These are phyloP conservation scores for Stachybotrys echinatus DNA, from an alignment of 2,329 filamentous ascomycete species.

Conservation along the genomic window DNA sequence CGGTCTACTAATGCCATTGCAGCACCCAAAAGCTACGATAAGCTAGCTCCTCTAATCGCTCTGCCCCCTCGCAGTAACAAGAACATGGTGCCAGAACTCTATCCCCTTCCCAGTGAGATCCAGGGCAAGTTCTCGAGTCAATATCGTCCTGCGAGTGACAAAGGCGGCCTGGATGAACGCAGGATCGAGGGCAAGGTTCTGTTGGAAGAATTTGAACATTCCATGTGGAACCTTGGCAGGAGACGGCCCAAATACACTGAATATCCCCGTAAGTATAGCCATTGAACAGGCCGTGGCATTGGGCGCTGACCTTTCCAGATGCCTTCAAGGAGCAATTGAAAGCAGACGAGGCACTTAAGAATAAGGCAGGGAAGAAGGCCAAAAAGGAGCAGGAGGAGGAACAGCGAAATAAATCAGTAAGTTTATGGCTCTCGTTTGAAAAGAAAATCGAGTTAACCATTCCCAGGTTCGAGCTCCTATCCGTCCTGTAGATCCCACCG, in stretches of 20 bases:
- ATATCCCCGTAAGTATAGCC: constrained; percentile 31
- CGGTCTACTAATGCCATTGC: neutral
- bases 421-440: constrained; percentile 9
- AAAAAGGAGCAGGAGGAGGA: constrained; percentile 34
- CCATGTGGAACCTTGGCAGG: constrained; percentile 35
- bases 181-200: constrained; percentile 31
- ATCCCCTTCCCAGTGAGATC: constrained; percentile 36
- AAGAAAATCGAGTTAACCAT: constrained; percentile 2
- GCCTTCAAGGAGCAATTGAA: constrained; percentile 42
- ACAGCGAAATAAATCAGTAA: constrained; percentile 30
- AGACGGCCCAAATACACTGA: constrained; percentile 41
- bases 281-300: neutral
- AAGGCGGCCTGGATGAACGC: constrained; percentile 34
- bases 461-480: constrained; percentile 31
- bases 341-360: constrained; percentile 37
- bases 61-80: constrained; percentile 32
- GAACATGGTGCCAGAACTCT: constrained; percentile 31
- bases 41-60: constrained; percentile 36
- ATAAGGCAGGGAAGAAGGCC: constrained; percentile 39
- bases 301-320: constrained; percentile 16
- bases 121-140: constrained; percentile 36
- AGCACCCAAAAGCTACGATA: constrained; percentile 39
- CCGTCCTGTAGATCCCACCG: constrained; percentile 38
- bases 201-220: constrained; percentile 34
- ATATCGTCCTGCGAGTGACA: constrained; percentile 33